phyloP scores from a whole-genome alignment of 495 filamentous ascomycete genomes.

The Sabuloglossum arenarium region DNA sequence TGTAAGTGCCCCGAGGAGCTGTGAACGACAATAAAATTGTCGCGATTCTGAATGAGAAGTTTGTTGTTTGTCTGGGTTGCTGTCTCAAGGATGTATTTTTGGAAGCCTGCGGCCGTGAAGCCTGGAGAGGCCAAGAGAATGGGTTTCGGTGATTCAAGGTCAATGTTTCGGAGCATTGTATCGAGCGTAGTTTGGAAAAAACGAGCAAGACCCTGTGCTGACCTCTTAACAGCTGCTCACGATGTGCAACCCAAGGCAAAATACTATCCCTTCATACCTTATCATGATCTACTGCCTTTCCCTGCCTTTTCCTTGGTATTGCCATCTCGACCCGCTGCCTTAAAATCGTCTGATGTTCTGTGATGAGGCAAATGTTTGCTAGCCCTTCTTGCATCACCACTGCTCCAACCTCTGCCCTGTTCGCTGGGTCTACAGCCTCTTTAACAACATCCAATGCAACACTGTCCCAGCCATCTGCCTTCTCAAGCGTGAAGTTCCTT shows the following conservation, averaged over 20 bases:
- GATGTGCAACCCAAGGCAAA: not conserved
- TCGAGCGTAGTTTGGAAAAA: slow-evolving; percentile 67
- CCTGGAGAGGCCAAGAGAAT: slow-evolving; percentile 81
- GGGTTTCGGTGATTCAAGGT: slow-evolving; percentile 46
- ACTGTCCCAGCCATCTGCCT: slow-evolving; percentile 73
- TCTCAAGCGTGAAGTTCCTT: slow-evolving; percentile 68
- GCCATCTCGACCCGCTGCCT: slow-evolving; percentile 70
- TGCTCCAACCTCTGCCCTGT: slow-evolving; percentile 56
- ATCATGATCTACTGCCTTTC: slow-evolving; percentile 39
- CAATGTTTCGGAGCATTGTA: slow-evolving; percentile 56
- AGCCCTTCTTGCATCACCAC: slow-evolving; percentile 89
- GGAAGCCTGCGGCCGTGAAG: slow-evolving; percentile 64
- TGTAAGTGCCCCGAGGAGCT: slow-evolving; percentile 69
- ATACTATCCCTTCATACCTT: slow-evolving; percentile 21
- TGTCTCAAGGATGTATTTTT: slow-evolving; percentile 52
- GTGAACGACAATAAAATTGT: slow-evolving; percentile 55
- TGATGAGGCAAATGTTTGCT: slow-evolving; percentile 85
- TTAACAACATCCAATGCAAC: slow-evolving; percentile 59
- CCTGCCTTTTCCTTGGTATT: slow-evolving; percentile 57
- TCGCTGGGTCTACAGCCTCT: slow-evolving; percentile 43
- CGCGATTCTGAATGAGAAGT: slow-evolving; percentile 36
- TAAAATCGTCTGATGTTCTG: slow-evolving; percentile 72
- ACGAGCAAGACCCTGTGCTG: slow-evolving; percentile 37
- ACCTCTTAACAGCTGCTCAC: not conserved
- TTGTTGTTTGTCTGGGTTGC: slow-evolving; percentile 50